Conservation (phyloP, 2,329 filamentous ascomycete genomes). For the Thelonectria rubi region DNA sequence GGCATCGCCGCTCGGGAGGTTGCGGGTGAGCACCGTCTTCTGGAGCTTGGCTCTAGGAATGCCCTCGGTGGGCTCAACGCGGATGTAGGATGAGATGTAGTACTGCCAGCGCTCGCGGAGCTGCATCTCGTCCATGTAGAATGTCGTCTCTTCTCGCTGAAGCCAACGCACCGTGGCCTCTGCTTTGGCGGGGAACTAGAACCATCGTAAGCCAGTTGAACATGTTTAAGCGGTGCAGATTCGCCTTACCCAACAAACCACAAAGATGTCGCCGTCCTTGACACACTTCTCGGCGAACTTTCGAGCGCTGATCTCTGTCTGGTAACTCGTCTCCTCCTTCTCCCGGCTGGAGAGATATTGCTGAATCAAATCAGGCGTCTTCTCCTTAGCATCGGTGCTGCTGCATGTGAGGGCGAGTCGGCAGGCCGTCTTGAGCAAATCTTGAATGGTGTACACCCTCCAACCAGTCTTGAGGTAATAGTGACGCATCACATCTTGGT, state of each 20-base stretch:
- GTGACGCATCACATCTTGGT: conserved; percentile 89
- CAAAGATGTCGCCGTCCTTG: conserved; percentile 92
- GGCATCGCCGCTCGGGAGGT: conserved; percentile 69
- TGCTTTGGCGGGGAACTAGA: conserved; percentile 71
- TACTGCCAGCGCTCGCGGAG: conserved; percentile 88
- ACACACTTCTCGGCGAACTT: conserved; percentile 93
- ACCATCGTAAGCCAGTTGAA: conserved; percentile 44
- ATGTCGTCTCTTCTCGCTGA: conserved; percentile 75
- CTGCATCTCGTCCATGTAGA: conserved; percentile 89
- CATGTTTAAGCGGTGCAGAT: background rate
- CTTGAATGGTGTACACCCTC: conserved; percentile 92
- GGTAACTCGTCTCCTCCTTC: conserved; percentile 85
- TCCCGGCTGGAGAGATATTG: conserved; percentile 85
- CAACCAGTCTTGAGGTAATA: conserved; percentile 93
- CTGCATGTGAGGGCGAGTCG: conserved; percentile 86
- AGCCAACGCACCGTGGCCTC: conserved; percentile 78
- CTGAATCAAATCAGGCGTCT: conserved; percentile 88
- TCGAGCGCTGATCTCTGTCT: conserved; percentile 87
- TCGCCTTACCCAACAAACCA: conserved; percentile 84
- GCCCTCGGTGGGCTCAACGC: conserved; percentile 87
- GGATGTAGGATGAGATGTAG: conserved; percentile 92
- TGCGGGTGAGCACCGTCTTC: conserved; percentile 76
- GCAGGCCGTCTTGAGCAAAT: conserved; percentile 82
- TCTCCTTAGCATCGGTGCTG: conserved; percentile 88
- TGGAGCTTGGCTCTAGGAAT: conserved; percentile 71